These are phyloP conservation scores for Talaromyces liani DNA, from an alignment of 495 filamentous ascomycete species.

Conservation along the genomic window DNA sequence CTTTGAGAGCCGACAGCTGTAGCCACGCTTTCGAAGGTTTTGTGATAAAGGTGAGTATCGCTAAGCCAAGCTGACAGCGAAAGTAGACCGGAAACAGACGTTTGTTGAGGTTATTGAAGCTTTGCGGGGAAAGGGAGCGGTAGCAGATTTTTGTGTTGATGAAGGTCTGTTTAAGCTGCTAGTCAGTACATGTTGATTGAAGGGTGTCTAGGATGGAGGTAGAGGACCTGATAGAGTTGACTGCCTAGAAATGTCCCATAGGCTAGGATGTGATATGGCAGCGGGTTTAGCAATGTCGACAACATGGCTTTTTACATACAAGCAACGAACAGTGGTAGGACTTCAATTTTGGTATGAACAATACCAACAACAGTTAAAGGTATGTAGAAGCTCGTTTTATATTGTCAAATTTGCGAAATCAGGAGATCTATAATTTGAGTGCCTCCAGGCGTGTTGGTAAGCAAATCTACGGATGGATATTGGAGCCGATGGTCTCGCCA, in stretches of 20 bases:
- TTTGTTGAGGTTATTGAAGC: slow-evolving; percentile 45
- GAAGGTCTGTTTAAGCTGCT: slow-evolving; percentile 30
- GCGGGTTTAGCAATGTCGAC: slow-evolving; percentile 14
- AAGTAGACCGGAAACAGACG: slow-evolving; percentile 51
- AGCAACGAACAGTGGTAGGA: too few relatives aligned
- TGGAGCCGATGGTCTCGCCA: background rate
- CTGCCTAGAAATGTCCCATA: slow-evolving; percentile 47
- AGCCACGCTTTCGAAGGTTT: slow-evolving; percentile 24
- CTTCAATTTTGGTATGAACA: background rate
- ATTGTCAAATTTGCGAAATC: background rate
- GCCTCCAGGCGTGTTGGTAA: background rate
- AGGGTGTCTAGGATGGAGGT: too few relatives aligned
- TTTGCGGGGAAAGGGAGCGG: slow-evolving; percentile 33
- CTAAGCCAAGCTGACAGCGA: slow-evolving; percentile 31
- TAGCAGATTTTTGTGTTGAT: slow-evolving; percentile 45
- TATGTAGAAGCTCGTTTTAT: background rate
- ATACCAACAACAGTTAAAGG: background rate
- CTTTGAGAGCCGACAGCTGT: slow-evolving; percentile 3
- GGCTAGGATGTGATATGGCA: slow-evolving; percentile 41
- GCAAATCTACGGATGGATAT: background rate
- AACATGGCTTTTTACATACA: slow-evolving; percentile 1
- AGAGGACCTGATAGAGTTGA: slow-evolving; percentile 36
- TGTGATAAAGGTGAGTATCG: slow-evolving; percentile 36
- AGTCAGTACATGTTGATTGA: background rate
- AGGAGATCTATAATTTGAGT: too few relatives aligned